A percentile compares a stretch with the other conserved stretches of the same genome.
phyloP scores from a whole-genome alignment of 768 basidiomycete genomes.

The Rhizopogon vulgaris region DNA sequence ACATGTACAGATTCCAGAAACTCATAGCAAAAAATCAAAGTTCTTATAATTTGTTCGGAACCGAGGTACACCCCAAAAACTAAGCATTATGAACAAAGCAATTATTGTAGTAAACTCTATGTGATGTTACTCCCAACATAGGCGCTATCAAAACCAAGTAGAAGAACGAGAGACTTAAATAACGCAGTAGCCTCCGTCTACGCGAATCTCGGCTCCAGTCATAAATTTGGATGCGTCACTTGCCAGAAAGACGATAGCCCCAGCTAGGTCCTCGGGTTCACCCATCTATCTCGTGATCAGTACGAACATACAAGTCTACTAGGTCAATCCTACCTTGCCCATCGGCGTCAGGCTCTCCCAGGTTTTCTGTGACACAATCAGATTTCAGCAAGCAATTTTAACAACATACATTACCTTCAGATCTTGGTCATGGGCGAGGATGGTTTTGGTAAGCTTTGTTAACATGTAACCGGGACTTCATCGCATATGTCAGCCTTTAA shows the following conservation, averaged over 20 bases:
- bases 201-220: conserved; percentile 78
- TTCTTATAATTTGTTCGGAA: not conserved
- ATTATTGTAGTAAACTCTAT: conserved; percentile 4
- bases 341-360: conserved; percentile 85
- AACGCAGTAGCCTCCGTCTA: conserved; percentile 87
- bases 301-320: not conserved
- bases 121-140: conserved; percentile 9
- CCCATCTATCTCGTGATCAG: conserved; percentile 57
- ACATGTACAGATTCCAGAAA: no score
- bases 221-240: conserved; percentile 89
- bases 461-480: conserved; percentile 89
- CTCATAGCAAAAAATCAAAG: no score
- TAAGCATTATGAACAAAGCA: not conserved
- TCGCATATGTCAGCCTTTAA: conserved; percentile 4
- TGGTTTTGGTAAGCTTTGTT: conserved; percentile 81
- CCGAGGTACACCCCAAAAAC: not conserved
- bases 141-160: not conserved
- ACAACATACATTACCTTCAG: conserved; percentile 52
- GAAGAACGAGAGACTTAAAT: conserved; percentile 32
- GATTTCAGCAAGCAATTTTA: not conserved
- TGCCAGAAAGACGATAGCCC: conserved; percentile 84
- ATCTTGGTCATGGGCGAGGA: conserved; percentile 68
- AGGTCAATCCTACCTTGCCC: conserved; percentile 54
- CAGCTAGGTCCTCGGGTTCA: conserved; percentile 87
- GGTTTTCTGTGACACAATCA: conserved; percentile 46